Base-by-base conservation (phyloP, 2,329 filamentous ascomycete genomes). In the Trichocomaceae sp. region DNA sequence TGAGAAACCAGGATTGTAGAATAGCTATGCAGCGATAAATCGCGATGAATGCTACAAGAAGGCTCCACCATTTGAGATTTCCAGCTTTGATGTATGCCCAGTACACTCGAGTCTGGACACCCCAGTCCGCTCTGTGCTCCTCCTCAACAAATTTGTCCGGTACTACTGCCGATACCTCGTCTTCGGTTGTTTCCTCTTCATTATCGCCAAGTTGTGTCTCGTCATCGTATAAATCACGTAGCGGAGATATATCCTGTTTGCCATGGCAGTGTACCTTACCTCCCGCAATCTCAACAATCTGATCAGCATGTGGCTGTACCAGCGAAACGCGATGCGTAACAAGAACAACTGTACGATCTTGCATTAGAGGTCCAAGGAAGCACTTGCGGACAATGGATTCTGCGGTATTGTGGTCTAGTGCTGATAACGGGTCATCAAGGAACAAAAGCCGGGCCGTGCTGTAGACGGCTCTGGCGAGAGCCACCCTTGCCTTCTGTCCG, bases 21-120 rank as follows among this genome's bases (percentile, higher is more conserved):
- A 95, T 76, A 37, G 84, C 80, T 17, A 82, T 72, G 12, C 83
- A 64, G 6, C 90, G 83, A 62, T 83, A 88, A 0, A 84, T 41
- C 5, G 80, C 69, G 57, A 91, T 82, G 12, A 84, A 74, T 1
- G 82, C 33, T 2, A 92, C 74, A 2, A 91, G 77, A 1, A 83
- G 63, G 2, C 73, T 67, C 90, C 90, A 96, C 76, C 85, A 89
- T 54, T 76, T 77, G 45, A 91, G 75, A 12, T 83, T 86, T 2
- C 90, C 90, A 5, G 90, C 88, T 68, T 84, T 87, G 72, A 95
- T 84, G 61, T 95, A 96, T 59, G 84, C 83, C 83, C 87, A 90
- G 65, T 95, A 96, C 0, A 95, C 85, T 6, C 79, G 79, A 10
- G 83, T 73, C 62, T 90, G 82, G 1, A 96, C 87, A 1, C 87